Percentiles rank a stretch among this genome's conserved stretches.
Conservation (phyloP, 257 asterid species). For the Galeopsis tetrahit region DNA sequence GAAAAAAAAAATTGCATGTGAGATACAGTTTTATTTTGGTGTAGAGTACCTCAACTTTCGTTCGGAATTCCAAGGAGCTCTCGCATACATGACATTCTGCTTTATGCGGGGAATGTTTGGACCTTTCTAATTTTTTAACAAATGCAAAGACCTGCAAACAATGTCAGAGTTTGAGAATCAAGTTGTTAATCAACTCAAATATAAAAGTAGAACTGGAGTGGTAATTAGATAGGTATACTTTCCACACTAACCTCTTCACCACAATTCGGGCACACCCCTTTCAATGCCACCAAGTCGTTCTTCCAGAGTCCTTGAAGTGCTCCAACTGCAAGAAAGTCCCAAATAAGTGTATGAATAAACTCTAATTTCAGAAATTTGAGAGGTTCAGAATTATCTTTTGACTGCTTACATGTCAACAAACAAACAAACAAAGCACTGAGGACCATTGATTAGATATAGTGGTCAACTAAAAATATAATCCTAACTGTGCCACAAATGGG, state of each 20-base stretch:
- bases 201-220: slow-evolving; percentile 7
- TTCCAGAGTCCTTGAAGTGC: slow-evolving; percentile 89
- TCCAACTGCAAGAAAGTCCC: slow-evolving; percentile 60
- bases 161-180: slow-evolving; percentile 11
- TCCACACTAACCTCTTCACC: slow-evolving; percentile 81
- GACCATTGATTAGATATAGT: neutral
- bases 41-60: slow-evolving; percentile 67
- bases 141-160: slow-evolving; percentile 89
- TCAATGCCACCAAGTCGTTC: slow-evolving; percentile 87
- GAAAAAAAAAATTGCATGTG: too few relatives aligned
- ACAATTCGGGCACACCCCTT: slow-evolving; percentile 94
- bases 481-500: slow-evolving; percentile 6
- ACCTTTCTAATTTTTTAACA: slow-evolving; percentile 64
- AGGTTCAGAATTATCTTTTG: neutral
- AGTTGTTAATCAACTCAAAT: neutral
- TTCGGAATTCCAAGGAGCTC: slow-evolving; percentile 87
- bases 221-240: slow-evolving; percentile 7
- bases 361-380: neutral
- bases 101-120: slow-evolving; percentile 70
- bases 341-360: slow-evolving; percentile 36
- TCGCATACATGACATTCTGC: slow-evolving; percentile 95
- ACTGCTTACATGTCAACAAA: neutral
- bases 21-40: too few relatives aligned
- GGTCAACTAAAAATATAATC: neutral
- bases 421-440: neutral